Evolutionary conservation across 176 grass and related monocot genomes (phyloP).

Genomic region (Cocos nucifera): DNA sequence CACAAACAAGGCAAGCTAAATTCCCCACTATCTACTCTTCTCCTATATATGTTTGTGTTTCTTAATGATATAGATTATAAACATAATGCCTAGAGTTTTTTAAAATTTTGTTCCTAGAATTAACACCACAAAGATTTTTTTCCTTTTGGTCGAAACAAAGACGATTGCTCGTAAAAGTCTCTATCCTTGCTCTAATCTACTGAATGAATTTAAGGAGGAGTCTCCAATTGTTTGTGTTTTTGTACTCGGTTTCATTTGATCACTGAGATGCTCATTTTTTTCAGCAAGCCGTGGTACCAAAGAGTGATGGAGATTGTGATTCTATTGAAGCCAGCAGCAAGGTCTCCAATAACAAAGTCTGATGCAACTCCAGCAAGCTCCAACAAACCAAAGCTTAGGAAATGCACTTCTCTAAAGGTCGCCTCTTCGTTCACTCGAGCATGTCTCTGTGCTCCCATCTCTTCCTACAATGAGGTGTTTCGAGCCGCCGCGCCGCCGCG

Average conservation of each 20-base stretch:
- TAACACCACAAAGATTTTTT: background rate
- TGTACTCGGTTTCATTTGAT: too few relatives aligned
- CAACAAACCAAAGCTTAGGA: slow-evolving; percentile 39
- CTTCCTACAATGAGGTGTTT: slow-evolving; percentile 83
- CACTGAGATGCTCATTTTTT: slow-evolving; percentile 6
- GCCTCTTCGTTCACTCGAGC: slow-evolving; percentile 89
- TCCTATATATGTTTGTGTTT: background rate
- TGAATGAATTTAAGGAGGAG: too few relatives aligned
- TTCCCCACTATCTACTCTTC: background rate
- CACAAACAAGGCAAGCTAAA: background rate
- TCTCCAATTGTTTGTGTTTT: too few relatives aligned
- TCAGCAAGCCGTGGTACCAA: slow-evolving; percentile 63
- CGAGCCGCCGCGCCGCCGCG: slow-evolving; percentile 54
- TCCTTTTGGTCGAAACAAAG: too few relatives aligned
- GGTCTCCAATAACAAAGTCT: too few relatives aligned
- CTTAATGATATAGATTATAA: background rate
- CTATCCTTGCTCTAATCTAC: too few relatives aligned
- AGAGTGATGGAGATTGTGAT: slow-evolving; percentile 50
- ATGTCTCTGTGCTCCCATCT: slow-evolving; percentile 90
- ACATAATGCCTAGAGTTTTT: background rate
- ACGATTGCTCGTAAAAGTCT: too few relatives aligned
- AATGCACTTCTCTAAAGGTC: slow-evolving; percentile 84
- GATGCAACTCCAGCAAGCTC: background rate
- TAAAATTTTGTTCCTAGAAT: background rate
- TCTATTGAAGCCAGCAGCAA: slow-evolving; percentile 41